A percentile compares a stretch with the other conserved stretches of the same genome.
These are phyloP conservation scores for Selaginella tamariscina DNA, from an alignment of 75 land plant species.

Conservation along the genomic window DNA sequence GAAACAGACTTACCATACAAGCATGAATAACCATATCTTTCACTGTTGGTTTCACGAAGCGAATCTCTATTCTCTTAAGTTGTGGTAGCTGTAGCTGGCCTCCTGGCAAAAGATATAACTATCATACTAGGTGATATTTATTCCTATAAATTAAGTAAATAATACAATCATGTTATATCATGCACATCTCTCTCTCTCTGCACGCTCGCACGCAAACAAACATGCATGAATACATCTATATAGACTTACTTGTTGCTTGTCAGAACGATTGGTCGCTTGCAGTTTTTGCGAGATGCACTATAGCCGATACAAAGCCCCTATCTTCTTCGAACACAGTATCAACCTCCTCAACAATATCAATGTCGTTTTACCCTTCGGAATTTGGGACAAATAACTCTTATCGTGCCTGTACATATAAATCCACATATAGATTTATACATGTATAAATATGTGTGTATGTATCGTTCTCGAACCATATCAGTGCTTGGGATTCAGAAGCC, in stretches of 20 bases:
- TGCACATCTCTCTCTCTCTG: too few species aligned
- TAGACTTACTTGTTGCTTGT: conserved; percentile 66
- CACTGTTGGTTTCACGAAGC: background rate
- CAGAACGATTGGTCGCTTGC: conserved; percentile 79
- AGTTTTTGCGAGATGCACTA: conserved; percentile 62
- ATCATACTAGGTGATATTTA: too few species aligned
- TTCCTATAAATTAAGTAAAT: too few species aligned
- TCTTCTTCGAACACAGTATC: conserved; percentile 84
- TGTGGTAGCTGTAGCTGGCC: background rate
- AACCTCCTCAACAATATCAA: conserved; percentile 87
- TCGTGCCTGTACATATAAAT: conserved; percentile 21
- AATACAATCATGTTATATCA: too few species aligned
- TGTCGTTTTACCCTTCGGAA: conserved; percentile 18
- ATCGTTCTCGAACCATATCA: conserved; percentile 40
- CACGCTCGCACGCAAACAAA: too few species aligned
- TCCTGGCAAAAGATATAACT: background rate
- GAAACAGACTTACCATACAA: background rate
- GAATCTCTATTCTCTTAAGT: background rate
- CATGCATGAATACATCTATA: conserved; percentile 14
- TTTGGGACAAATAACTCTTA: background rate
- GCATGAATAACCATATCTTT: background rate
- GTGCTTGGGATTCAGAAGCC: conserved; percentile 66
- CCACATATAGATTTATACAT: background rate
- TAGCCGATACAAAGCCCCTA: conserved; percentile 66
- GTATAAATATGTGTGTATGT: background rate